Conservation (phyloP, 2,329 filamentous ascomycete species). For the Phialocephala sp. region DNA sequence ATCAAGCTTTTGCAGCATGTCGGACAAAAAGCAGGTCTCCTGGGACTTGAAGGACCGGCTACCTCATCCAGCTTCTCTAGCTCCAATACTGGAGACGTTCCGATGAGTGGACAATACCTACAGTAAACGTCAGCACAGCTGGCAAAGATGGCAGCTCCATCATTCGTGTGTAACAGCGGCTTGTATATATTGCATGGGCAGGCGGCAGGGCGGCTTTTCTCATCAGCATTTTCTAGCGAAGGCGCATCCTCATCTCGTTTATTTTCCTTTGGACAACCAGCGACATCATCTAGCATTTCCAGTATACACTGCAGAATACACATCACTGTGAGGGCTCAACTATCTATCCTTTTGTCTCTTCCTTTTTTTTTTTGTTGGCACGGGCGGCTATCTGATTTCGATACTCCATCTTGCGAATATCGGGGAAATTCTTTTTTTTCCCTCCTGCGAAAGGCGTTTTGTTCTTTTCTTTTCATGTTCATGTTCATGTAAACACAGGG, state of each 20-base stretch:
- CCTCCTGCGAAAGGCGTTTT: not conserved
- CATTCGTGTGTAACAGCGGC: conserved; percentile 28
- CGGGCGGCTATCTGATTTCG: conserved; percentile 12
- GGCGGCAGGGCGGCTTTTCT: conserved; percentile 28
- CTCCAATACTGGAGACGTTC: conserved; percentile 25
- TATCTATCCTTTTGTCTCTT: not conserved
- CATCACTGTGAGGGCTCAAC: conserved; percentile 2
- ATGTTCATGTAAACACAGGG: no score
- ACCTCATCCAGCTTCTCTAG: conserved; percentile 32
- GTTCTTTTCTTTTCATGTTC: not conserved
- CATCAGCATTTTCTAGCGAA: conserved; percentile 34
- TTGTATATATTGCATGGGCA: conserved; percentile 36
- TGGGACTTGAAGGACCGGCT: conserved; percentile 21
- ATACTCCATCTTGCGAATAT: conserved; percentile 10
- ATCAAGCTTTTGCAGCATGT: conserved; percentile 68
- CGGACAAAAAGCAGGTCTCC: conserved; percentile 32
- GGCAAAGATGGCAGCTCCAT: conserved; percentile 13
- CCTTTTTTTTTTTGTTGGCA: not conserved
- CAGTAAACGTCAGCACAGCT: conserved; percentile 12
- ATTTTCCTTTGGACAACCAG: not conserved
- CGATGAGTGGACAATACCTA: conserved; percentile 20
- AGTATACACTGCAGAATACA: conserved; percentile 23
- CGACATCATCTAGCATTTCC: conserved; percentile 10
- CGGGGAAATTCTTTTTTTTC: not conserved
- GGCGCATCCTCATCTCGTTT: conserved; percentile 23